A percentile compares a stretch with the other conserved stretches of the same genome.
Evolutionary conservation across 2,329 filamentous ascomycete species (phyloP).

Genomic region (Colletotrichum cereale): DNA sequence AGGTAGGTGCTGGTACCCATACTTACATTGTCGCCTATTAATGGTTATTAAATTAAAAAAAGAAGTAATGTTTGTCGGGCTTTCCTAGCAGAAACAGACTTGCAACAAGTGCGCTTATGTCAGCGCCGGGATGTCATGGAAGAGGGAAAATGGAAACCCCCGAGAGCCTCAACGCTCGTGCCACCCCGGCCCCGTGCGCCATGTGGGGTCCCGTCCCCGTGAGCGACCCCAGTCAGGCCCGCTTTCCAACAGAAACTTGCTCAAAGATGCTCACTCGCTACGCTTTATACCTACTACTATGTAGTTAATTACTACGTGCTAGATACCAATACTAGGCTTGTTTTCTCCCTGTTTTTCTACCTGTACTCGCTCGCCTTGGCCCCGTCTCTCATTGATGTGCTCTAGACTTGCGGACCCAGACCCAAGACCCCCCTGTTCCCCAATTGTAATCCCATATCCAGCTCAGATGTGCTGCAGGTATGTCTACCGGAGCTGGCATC

Average conservation of each 20-base stretch:
- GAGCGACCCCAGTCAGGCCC: slow-evolving; percentile 2
- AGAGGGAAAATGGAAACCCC: not conserved
- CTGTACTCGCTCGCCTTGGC: not conserved
- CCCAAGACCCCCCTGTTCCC: not conserved
- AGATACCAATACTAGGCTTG: not conserved
- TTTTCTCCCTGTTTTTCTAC: no score
- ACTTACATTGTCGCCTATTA: no score
- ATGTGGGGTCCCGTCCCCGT: not conserved
- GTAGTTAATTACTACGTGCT: no score
- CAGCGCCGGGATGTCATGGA: not conserved
- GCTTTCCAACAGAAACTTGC: slow-evolving; percentile 48
- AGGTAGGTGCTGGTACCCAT: no score
- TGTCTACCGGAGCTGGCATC: not conserved
- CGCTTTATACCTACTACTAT: not conserved
- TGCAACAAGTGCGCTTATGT: not conserved
- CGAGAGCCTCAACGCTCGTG: slow-evolving; percentile 23
- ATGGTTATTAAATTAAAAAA: no score
- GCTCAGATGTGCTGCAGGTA: no score
- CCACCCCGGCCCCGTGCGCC: slow-evolving; percentile 1
- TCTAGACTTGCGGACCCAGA: not conserved
- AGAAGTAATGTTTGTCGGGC: no score
- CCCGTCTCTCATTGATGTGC: not conserved
- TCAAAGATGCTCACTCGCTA: slow-evolving; percentile 46
- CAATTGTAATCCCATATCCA: not conserved
- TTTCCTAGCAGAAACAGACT: not conserved